A percentile compares a stretch with the other conserved stretches of the same genome.
Conservation (phyloP, 306 rosid genomes). For the Adenanthera pavonina region DNA sequence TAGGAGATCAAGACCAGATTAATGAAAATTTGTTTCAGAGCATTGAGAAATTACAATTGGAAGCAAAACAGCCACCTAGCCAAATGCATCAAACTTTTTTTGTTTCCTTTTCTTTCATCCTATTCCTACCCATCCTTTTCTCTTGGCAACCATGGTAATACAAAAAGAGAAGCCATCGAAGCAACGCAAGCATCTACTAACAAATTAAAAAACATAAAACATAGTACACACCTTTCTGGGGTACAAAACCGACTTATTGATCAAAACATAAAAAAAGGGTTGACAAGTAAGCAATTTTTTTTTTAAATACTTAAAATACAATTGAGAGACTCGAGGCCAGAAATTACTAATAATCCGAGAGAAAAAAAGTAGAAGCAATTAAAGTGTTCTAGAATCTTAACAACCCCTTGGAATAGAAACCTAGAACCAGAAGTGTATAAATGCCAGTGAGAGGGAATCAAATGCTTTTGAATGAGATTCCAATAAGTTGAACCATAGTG, state of each 20-base stretch:
- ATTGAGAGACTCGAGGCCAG: slow-evolving; percentile 8
- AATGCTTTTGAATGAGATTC: slow-evolving; percentile 41
- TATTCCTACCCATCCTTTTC: slow-evolving; percentile 21
- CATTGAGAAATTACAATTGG: slow-evolving; percentile 11
- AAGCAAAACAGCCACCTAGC: slow-evolving; percentile 20
- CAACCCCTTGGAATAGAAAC: slow-evolving; percentile 7
- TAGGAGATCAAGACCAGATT: slow-evolving; percentile 36
- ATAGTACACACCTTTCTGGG: slow-evolving; percentile 12
- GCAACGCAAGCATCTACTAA: slow-evolving; percentile 30
- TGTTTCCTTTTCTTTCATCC: slow-evolving; percentile 39
- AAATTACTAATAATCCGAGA: slow-evolving; percentile 45
- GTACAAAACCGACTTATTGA: slow-evolving; percentile 35
- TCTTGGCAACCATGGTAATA: slow-evolving; percentile 40
- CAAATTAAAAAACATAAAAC: slow-evolving; percentile 13
- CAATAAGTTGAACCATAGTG: slow-evolving; percentile 10
- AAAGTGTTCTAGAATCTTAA: slow-evolving; percentile 35
- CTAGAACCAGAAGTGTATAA: neutral
- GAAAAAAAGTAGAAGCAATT: slow-evolving; percentile 32
- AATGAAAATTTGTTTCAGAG: slow-evolving; percentile 19
- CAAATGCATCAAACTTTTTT: slow-evolving; percentile 29
- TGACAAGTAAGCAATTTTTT: slow-evolving; percentile 34
- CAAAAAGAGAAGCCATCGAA: neutral
- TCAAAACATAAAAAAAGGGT: slow-evolving; percentile 28
- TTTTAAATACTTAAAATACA: slow-evolving; percentile 26
- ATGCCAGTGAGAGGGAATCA: slow-evolving; percentile 36